phyloP scores from a whole-genome alignment of 306 rosid genomes.

The Begonia fuchsioides region DNA sequence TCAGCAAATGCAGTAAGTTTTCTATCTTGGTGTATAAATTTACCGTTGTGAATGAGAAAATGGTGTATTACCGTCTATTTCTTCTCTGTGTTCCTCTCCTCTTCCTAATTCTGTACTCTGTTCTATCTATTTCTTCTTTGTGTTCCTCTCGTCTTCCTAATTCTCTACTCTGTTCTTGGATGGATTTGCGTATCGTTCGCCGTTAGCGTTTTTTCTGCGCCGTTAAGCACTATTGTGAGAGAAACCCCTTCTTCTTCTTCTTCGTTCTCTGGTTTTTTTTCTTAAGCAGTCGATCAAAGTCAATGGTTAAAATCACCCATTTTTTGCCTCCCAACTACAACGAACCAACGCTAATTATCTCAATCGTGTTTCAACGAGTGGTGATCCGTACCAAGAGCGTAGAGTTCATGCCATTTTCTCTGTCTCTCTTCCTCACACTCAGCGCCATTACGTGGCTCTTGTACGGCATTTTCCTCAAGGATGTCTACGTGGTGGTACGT shows the following conservation, averaged over 20 bases:
- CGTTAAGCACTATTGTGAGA: conserved; percentile 64
- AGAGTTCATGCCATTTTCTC: conserved; percentile 79
- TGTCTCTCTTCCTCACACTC: conserved; percentile 73
- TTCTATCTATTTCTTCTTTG: too few relatives aligned
- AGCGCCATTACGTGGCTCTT: conserved; percentile 68
- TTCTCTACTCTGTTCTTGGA: conserved; percentile 74
- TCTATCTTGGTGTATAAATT: too few relatives aligned
- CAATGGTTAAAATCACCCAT: too few relatives aligned
- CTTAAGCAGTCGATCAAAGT: too few relatives aligned
- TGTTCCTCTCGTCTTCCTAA: too few relatives aligned
- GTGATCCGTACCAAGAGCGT: conserved; percentile 93
- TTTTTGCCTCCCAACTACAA: too few relatives aligned
- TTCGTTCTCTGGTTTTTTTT: background rate
- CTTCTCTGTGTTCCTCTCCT: too few relatives aligned
- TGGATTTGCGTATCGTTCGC: conserved; percentile 76
- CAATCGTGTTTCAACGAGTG: conserved; percentile 29
- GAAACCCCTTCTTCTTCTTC: background rate
- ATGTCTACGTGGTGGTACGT: conserved; percentile 77
- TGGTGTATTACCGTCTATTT: too few relatives aligned
- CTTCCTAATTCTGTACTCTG: too few relatives aligned
- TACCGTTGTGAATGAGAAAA: too few relatives aligned
- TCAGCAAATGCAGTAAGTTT: too few relatives aligned
- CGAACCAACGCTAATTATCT: too few relatives aligned
- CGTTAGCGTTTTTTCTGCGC: conserved; percentile 76
- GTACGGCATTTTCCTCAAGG: conserved; percentile 58